Evolutionary conservation across 169 alveolate species (phyloP), one percentile per base, ranked within the genome.

Genomic region (Plasmodium relictum): DNA sequence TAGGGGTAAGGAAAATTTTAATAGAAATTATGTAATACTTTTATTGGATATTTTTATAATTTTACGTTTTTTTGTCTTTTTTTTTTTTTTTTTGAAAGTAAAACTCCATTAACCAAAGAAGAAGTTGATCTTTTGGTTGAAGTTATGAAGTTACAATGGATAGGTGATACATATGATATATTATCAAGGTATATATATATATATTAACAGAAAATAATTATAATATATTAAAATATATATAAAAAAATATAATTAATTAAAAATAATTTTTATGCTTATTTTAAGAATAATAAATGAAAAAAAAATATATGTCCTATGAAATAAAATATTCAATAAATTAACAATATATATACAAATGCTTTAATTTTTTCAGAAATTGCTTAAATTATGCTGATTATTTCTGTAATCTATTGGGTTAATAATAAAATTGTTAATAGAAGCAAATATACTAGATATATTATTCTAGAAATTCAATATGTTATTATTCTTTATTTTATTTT

Each of bases 111-210:
- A 20, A 74, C 88, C 14, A 74, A 59, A 44, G 50, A 39, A 6
- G 88, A 74, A 74, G 88, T 74, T 42, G 74, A 74, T 50, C 88
- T 74, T 14, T 59, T 74, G 6, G 88, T 74, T 0, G 88, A 74
- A 18, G 88, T 59, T 12, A 74, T 74, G 88, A 74, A 58, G 14
- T 61, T 74, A n/a, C 88, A 74, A 14, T 76, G 88, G 88, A 76
- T 76, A 12, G 88, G 88, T 61, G 76, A 76, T 31, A 76, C 88
- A 6, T 76, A 76, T 50, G 88, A 76, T 66, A 76, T 76, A 62
- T 76, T 76, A 68, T 76, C 88, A 61, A 52, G 76, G 76, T 48
- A 76, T 62, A 62, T 1, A 31, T 48, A 76, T 62, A 62, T 1
- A 31, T 14, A 58, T 18, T n/a, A 8, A 3, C 42, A 45, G 62